Evolutionary conservation across 2,329 filamentous ascomycete species (phyloP).

Genomic region (Fusarium floridanum): DNA sequence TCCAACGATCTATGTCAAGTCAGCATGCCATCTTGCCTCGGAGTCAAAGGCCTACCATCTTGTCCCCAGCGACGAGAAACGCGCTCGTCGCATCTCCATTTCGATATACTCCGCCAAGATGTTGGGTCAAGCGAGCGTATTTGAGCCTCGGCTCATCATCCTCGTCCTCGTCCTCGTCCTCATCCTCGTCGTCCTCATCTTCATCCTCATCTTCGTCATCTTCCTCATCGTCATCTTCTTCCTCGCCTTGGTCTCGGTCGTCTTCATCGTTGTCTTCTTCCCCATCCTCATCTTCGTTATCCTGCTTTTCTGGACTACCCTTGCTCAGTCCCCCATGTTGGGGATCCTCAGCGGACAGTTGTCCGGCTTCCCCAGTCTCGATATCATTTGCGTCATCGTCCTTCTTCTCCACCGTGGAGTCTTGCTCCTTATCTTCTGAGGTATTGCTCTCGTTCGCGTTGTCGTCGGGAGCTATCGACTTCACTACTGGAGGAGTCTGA

Average conservation of each 20-base stretch:
- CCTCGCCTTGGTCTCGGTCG: constrained; percentile 24
- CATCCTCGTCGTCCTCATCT: constrained; percentile 75
- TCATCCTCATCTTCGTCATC: constrained; percentile 60
- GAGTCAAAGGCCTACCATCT: constrained; percentile 77
- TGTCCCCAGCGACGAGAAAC: constrained; percentile 92
- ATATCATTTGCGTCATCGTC: constrained; percentile 13
- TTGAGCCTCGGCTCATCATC: constrained; percentile 96
- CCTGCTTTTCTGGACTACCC: constrained; percentile 26
- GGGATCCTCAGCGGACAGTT: constrained; percentile 21
- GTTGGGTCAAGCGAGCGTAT: constrained; percentile 87
- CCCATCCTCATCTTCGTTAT: constrained; percentile 31
- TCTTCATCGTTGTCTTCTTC: constrained; percentile 34
- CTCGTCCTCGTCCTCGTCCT: constrained; percentile 83
- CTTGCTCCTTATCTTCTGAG: constrained; percentile 58
- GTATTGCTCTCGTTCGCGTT: constrained; percentile 53
- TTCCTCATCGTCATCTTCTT: constrained; percentile 43
- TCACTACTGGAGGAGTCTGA: constrained; percentile 11
- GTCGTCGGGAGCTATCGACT: constrained; percentile 14
- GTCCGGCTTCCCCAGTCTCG: constrained; percentile 18
- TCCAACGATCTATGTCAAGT: constrained; percentile 77
- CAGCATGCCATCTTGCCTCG: constrained; percentile 18
- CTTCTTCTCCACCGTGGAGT: background rate
- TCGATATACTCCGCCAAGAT: constrained; percentile 84
- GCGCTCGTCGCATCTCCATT: constrained; percentile 95
- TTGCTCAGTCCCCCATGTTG: constrained; percentile 40